A percentile compares a stretch with the other conserved stretches of the same genome.
phyloP scores from a whole-genome alignment of 2,329 filamentous ascomycete species.

The Botrytis fragariae region DNA sequence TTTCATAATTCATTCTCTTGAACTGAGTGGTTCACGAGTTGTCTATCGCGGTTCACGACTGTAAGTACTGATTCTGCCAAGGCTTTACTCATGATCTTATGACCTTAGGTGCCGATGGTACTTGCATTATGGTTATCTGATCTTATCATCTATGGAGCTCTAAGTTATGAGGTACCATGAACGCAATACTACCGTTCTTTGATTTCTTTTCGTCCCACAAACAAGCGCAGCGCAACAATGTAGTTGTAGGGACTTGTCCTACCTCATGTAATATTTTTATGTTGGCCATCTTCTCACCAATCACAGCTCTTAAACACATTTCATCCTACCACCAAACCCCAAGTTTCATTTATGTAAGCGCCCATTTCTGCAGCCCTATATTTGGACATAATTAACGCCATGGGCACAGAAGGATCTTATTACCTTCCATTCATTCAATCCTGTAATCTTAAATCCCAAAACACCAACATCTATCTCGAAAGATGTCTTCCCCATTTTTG shows the following conservation, averaged over 20 bases:
- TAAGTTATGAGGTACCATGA: not conserved
- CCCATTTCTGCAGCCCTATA: constrained; percentile 13
- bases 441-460: constrained; percentile 17
- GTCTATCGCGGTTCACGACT: not conserved
- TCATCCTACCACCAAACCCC: not conserved
- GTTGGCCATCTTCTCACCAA: not conserved
- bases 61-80: not conserved
- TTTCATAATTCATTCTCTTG: not conserved
- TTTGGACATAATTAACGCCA: not conserved
- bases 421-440: constrained; percentile 7
- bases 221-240: not conserved
- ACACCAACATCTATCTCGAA: not conserved
- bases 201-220: not conserved
- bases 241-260: not conserved
- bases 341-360: constrained; percentile 16
- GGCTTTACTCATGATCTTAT: not conserved
- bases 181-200: not conserved
- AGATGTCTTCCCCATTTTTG: not conserved
- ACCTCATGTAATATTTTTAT: not conserved
- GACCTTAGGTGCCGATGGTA: not conserved
- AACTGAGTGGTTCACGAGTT: not conserved
- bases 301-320: not conserved
- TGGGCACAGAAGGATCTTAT: constrained; percentile 5
- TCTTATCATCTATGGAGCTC: not conserved
- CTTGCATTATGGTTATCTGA: not conserved